phyloP scores from a whole-genome alignment of 2,329 filamentous ascomycete species.

The Nigrograna mackinnonii region DNA sequence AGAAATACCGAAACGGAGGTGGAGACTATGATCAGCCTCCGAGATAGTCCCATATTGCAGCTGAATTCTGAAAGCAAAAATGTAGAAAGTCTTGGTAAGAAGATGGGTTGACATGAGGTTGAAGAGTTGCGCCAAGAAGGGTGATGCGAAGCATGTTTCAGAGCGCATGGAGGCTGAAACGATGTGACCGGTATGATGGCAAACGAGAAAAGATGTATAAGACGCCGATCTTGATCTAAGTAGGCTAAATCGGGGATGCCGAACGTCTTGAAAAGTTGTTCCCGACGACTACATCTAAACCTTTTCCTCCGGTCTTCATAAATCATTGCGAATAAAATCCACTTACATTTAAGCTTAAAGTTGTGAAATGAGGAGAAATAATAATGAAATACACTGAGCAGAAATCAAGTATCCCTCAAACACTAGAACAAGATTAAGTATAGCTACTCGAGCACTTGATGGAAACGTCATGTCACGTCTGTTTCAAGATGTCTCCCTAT shows the following conservation, averaged over 20 bases:
- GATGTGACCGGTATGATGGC: neutral
- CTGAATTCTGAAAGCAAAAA: neutral
- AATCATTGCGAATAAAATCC: too few relatives aligned
- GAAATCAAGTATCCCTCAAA: too few relatives aligned
- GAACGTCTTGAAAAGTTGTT: neutral
- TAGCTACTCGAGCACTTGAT: too few relatives aligned
- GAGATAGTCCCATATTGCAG: neutral
- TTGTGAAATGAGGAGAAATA: neutral
- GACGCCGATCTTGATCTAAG: neutral
- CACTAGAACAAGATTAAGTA: too few relatives aligned
- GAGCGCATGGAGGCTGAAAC: neutral
- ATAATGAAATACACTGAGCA: neutral
- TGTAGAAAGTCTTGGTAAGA: neutral
- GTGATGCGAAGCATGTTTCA: neutral
- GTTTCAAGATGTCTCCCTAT: too few relatives aligned
- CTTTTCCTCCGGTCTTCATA: too few relatives aligned
- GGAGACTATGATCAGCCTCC: conserved; percentile 22
- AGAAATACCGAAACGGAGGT: conserved; percentile 29
- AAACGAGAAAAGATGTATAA: neutral
- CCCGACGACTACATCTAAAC: too few relatives aligned
- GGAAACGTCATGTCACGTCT: too few relatives aligned
- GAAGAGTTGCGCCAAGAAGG: neutral
- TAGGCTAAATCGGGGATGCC: neutral
- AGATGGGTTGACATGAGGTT: neutral
- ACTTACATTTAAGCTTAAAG: neutral